Percentiles rank a stretch among this genome's conserved stretches.
Conservation (phyloP, 2,329 filamentous ascomycete species). For the Capronia americana region DNA sequence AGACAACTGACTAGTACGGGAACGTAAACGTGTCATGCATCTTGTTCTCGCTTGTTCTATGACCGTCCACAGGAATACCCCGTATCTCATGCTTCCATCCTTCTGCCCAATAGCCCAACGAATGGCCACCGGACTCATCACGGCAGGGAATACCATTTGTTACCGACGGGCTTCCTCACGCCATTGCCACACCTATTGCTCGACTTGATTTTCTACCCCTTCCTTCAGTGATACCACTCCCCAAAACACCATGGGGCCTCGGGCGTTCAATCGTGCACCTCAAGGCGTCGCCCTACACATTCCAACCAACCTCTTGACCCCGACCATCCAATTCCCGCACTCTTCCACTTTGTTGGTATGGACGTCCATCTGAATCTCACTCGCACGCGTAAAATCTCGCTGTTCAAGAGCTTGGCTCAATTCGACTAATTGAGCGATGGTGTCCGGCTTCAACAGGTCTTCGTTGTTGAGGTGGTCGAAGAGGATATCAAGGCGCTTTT, state of each 20-base stretch:
- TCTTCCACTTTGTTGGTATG: conserved; percentile 78
- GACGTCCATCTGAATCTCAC: conserved; percentile 74
- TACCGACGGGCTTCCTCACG: too few species aligned
- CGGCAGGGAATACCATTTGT: too few species aligned
- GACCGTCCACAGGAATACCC: too few species aligned
- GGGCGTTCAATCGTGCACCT: not conserved
- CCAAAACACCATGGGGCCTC: too few species aligned
- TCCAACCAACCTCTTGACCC: conserved; percentile 76
- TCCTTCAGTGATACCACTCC: not conserved
- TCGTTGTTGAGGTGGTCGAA: conserved; percentile 98
- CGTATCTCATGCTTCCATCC: too few species aligned
- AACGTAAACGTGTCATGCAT: too few species aligned
- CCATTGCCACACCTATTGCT: too few species aligned
- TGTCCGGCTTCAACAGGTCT: conserved; percentile 82
- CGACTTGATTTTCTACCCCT: not conserved
- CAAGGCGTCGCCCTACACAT: conserved; percentile 79
- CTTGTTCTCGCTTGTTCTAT: too few species aligned
- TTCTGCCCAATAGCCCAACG: too few species aligned
- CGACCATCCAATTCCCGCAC: conserved; percentile 86
- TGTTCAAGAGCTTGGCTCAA: conserved; percentile 68
- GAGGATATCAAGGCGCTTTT: conserved; percentile 89
- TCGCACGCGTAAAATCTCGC: conserved; percentile 72
- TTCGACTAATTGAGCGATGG: conserved; percentile 55
- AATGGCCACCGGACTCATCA: too few species aligned
- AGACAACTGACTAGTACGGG: too few species aligned